phyloP scores from a whole-genome alignment of 805 yeast species.

The Kodamaea nitidulidarum region DNA sequence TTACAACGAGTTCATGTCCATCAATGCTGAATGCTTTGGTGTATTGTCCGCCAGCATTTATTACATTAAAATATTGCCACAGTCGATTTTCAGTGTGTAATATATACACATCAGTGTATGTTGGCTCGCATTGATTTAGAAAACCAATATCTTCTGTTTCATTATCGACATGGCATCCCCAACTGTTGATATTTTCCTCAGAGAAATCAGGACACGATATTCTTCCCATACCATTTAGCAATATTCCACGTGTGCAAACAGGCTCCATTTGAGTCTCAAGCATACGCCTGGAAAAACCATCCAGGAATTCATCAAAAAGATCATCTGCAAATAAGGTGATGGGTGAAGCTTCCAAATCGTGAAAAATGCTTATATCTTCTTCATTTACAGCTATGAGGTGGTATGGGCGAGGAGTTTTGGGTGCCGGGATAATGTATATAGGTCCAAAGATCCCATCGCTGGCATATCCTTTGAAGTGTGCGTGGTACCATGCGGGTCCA shows the following conservation, averaged over 20 bases:
- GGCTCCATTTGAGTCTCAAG: constrained; percentile 30
- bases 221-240: constrained; percentile 30
- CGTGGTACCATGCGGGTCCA: constrained; percentile 57
- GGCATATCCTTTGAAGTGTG: constrained; percentile 45
- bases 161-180: background rate
- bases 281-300: constrained; percentile 32
- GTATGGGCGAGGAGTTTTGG: constrained; percentile 28
- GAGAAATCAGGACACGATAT: constrained; percentile 15
- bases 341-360: constrained; percentile 22
- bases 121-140: constrained; percentile 19
- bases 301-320: constrained; percentile 33
- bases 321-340: constrained; percentile 34
- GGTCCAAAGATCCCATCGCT: constrained; percentile 49
- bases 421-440: constrained; percentile 37
- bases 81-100: constrained; percentile 16
- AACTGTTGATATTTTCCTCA: background rate
- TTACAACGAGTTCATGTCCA: constrained; percentile 25
- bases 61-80: constrained; percentile 26
- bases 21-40: constrained; percentile 31
- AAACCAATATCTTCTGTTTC: constrained; percentile 13
- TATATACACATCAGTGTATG: constrained; percentile 16
- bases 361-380: constrained; percentile 26
- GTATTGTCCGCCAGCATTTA: constrained; percentile 33
- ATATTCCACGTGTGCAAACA: constrained; percentile 26
- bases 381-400: constrained; percentile 19